Percentiles rank a stretch among this genome's conserved stretches.
phyloP scores from a whole-genome alignment of 2,329 filamentous ascomycete species.

The Fusarium sp. region DNA sequence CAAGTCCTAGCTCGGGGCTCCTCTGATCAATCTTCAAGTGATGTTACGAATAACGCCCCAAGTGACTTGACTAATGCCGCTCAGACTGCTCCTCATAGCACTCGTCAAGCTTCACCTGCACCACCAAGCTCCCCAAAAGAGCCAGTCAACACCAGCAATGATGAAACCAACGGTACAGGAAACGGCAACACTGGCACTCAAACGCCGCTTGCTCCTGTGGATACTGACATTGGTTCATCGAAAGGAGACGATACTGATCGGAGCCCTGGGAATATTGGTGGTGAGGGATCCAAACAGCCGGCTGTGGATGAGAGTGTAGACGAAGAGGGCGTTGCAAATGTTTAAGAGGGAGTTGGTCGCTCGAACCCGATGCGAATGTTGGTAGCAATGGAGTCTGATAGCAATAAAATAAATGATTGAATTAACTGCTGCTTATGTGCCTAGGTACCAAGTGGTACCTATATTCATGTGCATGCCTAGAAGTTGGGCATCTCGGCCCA shows the following conservation, averaged over 20 bases:
- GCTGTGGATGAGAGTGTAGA: neutral
- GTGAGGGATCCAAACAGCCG: neutral
- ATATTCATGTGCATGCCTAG: neutral
- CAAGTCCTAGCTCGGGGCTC: slow-evolving; percentile 9
- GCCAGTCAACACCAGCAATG: too few species aligned
- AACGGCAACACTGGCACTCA: neutral
- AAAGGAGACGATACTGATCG: neutral
- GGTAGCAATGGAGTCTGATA: neutral
- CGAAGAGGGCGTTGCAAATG: slow-evolving; percentile 7
- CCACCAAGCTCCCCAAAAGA: neutral
- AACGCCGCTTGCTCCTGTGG: neutral
- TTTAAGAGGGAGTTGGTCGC: neutral
- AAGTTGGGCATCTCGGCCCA: neutral
- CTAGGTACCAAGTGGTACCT: neutral
- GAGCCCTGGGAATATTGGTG: neutral
- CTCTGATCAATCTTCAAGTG: neutral
- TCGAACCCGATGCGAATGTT: neutral
- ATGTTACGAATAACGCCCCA: neutral
- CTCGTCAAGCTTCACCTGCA: neutral
- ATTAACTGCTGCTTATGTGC: neutral
- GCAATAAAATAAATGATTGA: too few species aligned
- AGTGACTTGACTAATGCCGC: neutral
- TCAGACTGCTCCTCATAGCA: neutral
- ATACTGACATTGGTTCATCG: neutral
- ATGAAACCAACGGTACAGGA: neutral